Percentiles rank a stretch among this genome's conserved stretches.
Evolutionary conservation across 2,329 filamentous ascomycete species (phyloP).

Genomic region (Helotiales sp.): DNA sequence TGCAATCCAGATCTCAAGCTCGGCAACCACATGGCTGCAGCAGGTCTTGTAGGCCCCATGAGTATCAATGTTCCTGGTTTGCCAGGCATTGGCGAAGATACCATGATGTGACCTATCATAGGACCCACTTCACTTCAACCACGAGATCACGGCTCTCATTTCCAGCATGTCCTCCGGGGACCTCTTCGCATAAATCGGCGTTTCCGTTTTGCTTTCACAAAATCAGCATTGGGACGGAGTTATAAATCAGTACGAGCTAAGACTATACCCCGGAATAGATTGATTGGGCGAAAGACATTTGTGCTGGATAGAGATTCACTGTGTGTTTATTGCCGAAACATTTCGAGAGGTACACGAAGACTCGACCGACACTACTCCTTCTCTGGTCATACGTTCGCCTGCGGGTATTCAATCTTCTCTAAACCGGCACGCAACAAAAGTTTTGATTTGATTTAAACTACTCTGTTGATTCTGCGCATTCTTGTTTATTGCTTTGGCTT

Average conservation of each 20-base stretch:
- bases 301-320: conserved; percentile 22
- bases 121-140: conserved; percentile 2
- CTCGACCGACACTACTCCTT: conserved; percentile 7
- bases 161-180: conserved; percentile 5
- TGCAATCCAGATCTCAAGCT: conserved; percentile 81
- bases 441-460: conserved; percentile 3
- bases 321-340: conserved; percentile 16
- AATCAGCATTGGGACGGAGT: conserved; percentile 34
- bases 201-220: conserved; percentile 18
- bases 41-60: conserved; percentile 31
- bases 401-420: conserved; percentile 9
- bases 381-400: conserved; percentile 18
- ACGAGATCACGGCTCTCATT: conserved; percentile 16
- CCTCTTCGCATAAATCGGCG: conserved; percentile 19
- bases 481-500: conserved; percentile 3
- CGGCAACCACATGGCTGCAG: conserved; percentile 35
- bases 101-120: conserved; percentile 38
- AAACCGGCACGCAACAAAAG: conserved; percentile 11
- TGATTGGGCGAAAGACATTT: conserved; percentile 27
- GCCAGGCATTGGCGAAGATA: conserved; percentile 55
- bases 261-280: conserved; percentile 35
- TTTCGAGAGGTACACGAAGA: conserved; percentile 9
- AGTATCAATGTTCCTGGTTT: conserved; percentile 43
- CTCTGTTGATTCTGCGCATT: conserved; percentile 6
- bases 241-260: conserved; percentile 22